Evolutionary conservation across 1,284 basidiomycete genomes (phyloP).

Genomic region (Malassezia brasiliensis): DNA sequence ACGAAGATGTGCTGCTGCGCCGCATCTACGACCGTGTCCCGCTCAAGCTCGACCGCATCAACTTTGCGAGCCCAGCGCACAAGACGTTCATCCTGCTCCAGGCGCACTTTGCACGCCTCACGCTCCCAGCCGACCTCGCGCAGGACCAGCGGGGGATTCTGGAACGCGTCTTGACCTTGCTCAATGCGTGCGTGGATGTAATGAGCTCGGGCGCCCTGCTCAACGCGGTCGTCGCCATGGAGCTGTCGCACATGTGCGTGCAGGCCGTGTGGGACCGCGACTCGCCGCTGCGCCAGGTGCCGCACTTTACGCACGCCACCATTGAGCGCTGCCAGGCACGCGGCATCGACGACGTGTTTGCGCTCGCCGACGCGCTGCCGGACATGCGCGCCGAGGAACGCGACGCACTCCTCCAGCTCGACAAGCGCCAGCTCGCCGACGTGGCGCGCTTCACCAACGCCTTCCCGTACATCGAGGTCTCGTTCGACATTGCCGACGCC

Average conservation of each 20-base stretch:
- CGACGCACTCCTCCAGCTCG: slow-evolving; percentile 73
- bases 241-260: slow-evolving; percentile 97
- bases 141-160: slow-evolving; percentile 79
- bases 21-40: slow-evolving; percentile 95
- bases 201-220: slow-evolving; percentile 94
- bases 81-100: slow-evolving; percentile 94
- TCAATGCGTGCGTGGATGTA: slow-evolving; percentile 75
- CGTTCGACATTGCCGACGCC: slow-evolving; percentile 56
- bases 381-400: slow-evolving; percentile 34
- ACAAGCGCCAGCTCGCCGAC: slow-evolving; percentile 56
- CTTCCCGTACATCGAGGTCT: slow-evolving; percentile 62
- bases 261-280: slow-evolving; percentile 94
- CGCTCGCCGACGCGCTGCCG: slow-evolving; percentile 32
- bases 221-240: slow-evolving; percentile 92
- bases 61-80: slow-evolving; percentile 91
- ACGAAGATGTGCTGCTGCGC: slow-evolving; percentile 48
- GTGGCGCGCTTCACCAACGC: slow-evolving; percentile 58
- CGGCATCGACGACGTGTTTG: slow-evolving; percentile 42
- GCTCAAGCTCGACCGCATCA: slow-evolving; percentile 71
- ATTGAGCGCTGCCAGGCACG: slow-evolving; percentile 66
- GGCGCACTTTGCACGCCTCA: slow-evolving; percentile 87
- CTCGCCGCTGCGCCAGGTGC: slow-evolving; percentile 69
- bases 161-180: slow-evolving; percentile 69
- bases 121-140: slow-evolving; percentile 81
- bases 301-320: slow-evolving; percentile 69